Base-by-base conservation (phyloP, 495 filamentous ascomycete genomes). In the Neurospora discreta region DNA sequence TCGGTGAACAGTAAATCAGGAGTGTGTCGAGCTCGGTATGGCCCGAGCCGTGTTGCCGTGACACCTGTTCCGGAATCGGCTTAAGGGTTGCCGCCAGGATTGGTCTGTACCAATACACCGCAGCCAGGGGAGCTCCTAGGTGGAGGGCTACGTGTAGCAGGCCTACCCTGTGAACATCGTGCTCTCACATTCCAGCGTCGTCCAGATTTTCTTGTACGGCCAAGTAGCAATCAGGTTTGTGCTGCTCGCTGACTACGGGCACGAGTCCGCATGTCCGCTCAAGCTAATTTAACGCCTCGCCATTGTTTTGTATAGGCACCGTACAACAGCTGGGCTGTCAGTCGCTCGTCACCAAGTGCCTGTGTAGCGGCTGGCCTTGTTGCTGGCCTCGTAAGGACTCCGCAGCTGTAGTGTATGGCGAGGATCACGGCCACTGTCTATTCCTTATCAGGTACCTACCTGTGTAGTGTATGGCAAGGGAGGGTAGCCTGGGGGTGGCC, bases 51-150 rank as follows among this genome's bases (percentile, higher is more conserved):
- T 65, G 52, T 65, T 33, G 52, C 20, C 46, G 23, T 30, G 46
- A 58, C 52, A 33, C 52, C 26, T 65, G 52, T 65, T 65, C 52
- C 52, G 52, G 52, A 65, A 65, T 65, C 52, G 52, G 52, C 15
- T 65, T 33, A 26, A 33, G 15, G 26, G 52, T 16, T 26, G 33
- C 52, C 52, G 52, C 52, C 52, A 72, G 60, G 42, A 39, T 74
- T 74, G 70, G 73, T 73, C 68, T 69, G 69, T 70, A n/a, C n/a
- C n/a, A n/a, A n/a, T n/a, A 38, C 68, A 73, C 72, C 69, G 69
- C 52, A 39, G 72, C 71, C 72, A 68, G 69, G 60, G 39, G 71
- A 70, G 41, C 44, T 40, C 44, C 16, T 39, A 26, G 60, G 39
- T 71, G 36, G 44, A 46, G 40, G 68, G 20, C n/a, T 60, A 30